phyloP scores from a whole-genome alignment of 805 yeast species.

The Saccharomycopsis sp. region DNA sequence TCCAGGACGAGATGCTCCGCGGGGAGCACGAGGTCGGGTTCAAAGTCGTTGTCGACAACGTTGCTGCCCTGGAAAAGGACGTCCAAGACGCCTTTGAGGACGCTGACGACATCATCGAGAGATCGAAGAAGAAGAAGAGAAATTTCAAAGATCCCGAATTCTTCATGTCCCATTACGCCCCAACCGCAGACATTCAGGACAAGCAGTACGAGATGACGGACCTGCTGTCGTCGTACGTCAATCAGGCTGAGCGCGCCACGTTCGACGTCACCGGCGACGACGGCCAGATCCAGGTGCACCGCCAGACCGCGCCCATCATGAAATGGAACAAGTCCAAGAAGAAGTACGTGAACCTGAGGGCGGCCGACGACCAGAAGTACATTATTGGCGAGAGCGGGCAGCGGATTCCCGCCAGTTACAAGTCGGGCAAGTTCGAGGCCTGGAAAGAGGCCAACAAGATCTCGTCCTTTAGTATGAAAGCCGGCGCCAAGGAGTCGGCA shows the following conservation, averaged over 20 bases:
- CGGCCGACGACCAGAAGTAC: constrained; percentile 67
- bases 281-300: constrained; percentile 55
- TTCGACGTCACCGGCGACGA: constrained; percentile 70
- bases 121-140: constrained; percentile 31
- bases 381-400: constrained; percentile 95
- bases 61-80: constrained; percentile 36
- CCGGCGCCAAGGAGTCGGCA: constrained; percentile 38
- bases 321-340: constrained; percentile 93
- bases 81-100: constrained; percentile 42
- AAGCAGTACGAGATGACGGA: constrained; percentile 43
- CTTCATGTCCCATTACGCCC: constrained; percentile 85
- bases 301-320: constrained; percentile 56
- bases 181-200: constrained; percentile 72
- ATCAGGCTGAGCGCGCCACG: constrained; percentile 76
- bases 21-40: constrained; percentile 29
- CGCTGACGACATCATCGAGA: constrained; percentile 33
- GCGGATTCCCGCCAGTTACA: constrained; percentile 80
- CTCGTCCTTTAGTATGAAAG: constrained; percentile 37
- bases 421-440: constrained; percentile 84
- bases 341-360: constrained; percentile 72
- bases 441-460: constrained; percentile 75
- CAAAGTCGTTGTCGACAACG: constrained; percentile 17
- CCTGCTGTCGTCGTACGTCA: constrained; percentile 54
- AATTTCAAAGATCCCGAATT: constrained; percentile 68
- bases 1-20: constrained; percentile 61